Conservation (phyloP, 176 grass and related monocot species). For the Dactylis glomerata region DNA sequence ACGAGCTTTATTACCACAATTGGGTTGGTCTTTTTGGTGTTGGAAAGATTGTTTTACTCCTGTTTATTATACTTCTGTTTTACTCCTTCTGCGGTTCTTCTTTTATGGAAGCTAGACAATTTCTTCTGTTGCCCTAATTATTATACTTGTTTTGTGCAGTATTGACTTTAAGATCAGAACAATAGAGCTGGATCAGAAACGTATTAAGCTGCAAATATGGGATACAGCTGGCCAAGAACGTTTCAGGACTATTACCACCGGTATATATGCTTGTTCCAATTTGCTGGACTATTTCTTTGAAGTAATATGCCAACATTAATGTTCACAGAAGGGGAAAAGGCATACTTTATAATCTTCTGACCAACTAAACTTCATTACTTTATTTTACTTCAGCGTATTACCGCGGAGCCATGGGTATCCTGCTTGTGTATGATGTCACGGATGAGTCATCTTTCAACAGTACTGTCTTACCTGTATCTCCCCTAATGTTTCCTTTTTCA, state of each 20-base stretch:
- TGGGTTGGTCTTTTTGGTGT: constrained; percentile 47
- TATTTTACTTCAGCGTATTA: constrained; percentile 78
- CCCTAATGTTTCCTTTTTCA: constrained; percentile 6
- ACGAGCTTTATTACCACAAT: constrained; percentile 97
- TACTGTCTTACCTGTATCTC: constrained; percentile 32
- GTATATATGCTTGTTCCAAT: constrained; percentile 36
- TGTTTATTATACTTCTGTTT: constrained; percentile 16
- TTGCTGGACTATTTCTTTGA: neutral
- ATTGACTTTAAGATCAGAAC: constrained; percentile 98
- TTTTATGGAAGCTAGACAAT: neutral
- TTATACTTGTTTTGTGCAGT: constrained; percentile 32
- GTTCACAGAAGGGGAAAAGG: neutral
- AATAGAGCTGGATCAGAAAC: constrained; percentile 83
- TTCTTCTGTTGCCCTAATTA: constrained; percentile 16
- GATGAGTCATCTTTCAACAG: constrained; percentile 99
- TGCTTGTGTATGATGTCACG: constrained; percentile 95
- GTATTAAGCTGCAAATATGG: constrained; percentile 98
- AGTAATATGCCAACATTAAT: neutral
- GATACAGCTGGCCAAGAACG: constrained; percentile 95
- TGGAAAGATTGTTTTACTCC: neutral
- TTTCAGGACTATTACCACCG: constrained; percentile 93
- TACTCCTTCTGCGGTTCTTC: too few relatives aligned
- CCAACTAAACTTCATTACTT: constrained; percentile 26
- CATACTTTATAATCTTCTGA: neutral
- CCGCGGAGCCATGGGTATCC: constrained; percentile 93